Conservation (phyloP, 2,329 filamentous ascomycete species). For the Emmonsia crescens region DNA sequence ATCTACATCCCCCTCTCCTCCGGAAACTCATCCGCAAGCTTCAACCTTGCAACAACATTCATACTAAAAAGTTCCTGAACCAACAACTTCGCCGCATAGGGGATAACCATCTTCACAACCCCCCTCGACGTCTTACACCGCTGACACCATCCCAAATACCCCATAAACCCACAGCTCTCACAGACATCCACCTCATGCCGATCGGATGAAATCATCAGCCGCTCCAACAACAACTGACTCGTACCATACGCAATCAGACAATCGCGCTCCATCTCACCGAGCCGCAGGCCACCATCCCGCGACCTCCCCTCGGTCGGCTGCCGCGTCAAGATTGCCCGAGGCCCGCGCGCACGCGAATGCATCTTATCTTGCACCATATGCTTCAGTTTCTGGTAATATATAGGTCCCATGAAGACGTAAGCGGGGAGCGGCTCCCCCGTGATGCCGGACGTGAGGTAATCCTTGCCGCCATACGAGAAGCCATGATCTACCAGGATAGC, state of each 20-base stretch:
- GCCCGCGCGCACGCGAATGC: constrained; percentile 87
- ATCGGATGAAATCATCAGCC: constrained; percentile 90
- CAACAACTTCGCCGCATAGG: constrained; percentile 90
- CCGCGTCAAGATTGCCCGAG: constrained; percentile 79
- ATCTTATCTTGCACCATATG: constrained; percentile 99
- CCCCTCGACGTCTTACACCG: constrained; percentile 76
- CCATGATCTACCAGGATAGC: constrained; percentile 73
- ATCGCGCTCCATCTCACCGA: constrained; percentile 98
- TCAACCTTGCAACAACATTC: constrained; percentile 91
- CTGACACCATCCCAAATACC: constrained; percentile 89
- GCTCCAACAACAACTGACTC: constrained; percentile 79
- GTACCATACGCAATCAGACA: constrained; percentile 96
- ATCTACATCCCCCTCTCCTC: constrained; percentile 28
- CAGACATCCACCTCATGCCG: constrained; percentile 88
- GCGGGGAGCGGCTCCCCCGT: constrained; percentile 89
- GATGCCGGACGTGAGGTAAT: constrained; percentile 89
- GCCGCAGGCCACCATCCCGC: constrained; percentile 76
- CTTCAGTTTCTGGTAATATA: constrained; percentile 99
- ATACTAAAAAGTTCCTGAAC: constrained; percentile 96
- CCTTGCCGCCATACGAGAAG: constrained; percentile 94
- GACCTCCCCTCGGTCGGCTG: constrained; percentile 95
- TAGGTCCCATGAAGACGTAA: constrained; percentile 96
- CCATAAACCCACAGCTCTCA: constrained; percentile 87
- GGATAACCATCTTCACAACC: constrained; percentile 89
- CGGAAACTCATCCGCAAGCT: constrained; percentile 89